Base-by-base conservation (phyloP, 371 early-diverging fungal genomes). In the Massospora cicadina region DNA sequence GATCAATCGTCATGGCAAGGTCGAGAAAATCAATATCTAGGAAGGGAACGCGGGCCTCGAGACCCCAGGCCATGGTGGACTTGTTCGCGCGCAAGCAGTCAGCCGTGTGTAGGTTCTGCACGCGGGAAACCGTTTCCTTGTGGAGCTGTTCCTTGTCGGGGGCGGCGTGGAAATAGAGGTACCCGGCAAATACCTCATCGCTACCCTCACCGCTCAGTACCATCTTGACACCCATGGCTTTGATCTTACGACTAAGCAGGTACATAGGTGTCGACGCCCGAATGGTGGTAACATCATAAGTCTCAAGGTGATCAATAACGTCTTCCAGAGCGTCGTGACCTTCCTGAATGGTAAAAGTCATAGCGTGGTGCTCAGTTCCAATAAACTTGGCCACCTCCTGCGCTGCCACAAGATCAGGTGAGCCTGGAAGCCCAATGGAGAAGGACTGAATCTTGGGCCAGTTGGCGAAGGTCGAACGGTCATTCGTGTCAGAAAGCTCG, bases 281-380 rank as follows among this genome's bases (percentile, higher is more conserved):
- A 71, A 95, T 83, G 28, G 97, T 95, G n/a, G 97, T 97, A n/a
- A 97, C 97, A 74, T 97, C 97, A 72, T 97, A 97, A 0, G 95
- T 95, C 76, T 97, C 97, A 55, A 97, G 76, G 68, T 96, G 95
- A 70, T 90, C 87, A 70, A 96, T 87, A 61, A 96, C 93, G 74
- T 96, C 97, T 58, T 79, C 81, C 28, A 96, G 80, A 54, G 97
- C 94, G 75, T 96, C 97, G 60, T 92, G 75, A 33, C 94, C 97
- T 72, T 97, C 95, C 73, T 94, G 87, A 24, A 92, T 79, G 0
- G 94, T 94, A 74, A 92, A 97, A 0, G 91, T 92, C 75, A 83
- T 93, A 74, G 86, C 91, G 75, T 91, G 93, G 75, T 97, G 97
- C n/a, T 81, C 80, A 13, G 95, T 95, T 32, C 79, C 77, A 26